Conservation (phyloP, 768 basidiomycete species). For the Lactifluus pinguis region DNA sequence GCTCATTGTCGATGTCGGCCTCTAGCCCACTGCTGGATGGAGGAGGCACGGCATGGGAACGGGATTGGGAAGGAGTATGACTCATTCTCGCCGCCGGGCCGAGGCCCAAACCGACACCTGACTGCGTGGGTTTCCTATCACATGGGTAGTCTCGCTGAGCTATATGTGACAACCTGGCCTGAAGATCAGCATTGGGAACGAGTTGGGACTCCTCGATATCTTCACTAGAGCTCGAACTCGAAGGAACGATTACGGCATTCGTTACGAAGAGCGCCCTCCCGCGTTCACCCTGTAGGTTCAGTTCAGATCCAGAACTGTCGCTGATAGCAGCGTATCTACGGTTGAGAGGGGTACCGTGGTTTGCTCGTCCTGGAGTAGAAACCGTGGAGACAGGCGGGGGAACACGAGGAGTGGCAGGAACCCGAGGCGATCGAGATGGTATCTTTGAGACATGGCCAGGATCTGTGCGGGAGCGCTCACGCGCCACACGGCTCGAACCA, state of each 20-base stretch:
- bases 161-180: not conserved
- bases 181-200: not conserved
- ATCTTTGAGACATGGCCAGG: conserved; percentile 17
- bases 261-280: conserved; percentile 16
- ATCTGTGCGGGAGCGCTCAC: conserved; percentile 19
- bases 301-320: conserved; percentile 14
- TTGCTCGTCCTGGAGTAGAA: not conserved
- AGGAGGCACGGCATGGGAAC: not conserved
- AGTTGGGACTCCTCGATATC: not conserved
- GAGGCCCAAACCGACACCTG: conserved; percentile 11
- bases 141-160: not conserved
- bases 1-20: not conserved
- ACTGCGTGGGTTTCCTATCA: not conserved
- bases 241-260: conserved; percentile 13
- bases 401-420: conserved; percentile 8
- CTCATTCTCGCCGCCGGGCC: not conserved
- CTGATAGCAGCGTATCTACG: conserved; percentile 1
- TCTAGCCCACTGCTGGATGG: not conserved
- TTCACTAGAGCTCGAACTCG: conserved; percentile 16
- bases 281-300: conserved; percentile 9
- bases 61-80: not conserved
- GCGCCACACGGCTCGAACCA: not conserved
- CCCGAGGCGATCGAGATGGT: conserved; percentile 9
- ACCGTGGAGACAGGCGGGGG: conserved; percentile 5
- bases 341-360: not conserved